Percentiles rank a stretch among this genome's conserved stretches.
Evolutionary conservation across 768 basidiomycete genomes (phyloP).

Genomic region (Mycena chlorophos): DNA sequence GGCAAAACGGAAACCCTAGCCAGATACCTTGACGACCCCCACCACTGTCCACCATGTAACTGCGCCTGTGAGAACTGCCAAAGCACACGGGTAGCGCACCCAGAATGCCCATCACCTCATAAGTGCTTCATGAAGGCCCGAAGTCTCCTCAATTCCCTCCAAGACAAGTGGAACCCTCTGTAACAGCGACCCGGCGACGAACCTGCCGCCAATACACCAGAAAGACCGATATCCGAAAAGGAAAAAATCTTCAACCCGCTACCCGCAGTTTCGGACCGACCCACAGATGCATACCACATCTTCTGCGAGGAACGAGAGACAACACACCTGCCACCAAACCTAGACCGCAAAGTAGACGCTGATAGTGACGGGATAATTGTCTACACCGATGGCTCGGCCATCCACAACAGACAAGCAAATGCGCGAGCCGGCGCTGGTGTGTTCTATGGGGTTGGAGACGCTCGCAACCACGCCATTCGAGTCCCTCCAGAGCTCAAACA

Average conservation of each 20-base stretch:
- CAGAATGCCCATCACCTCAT: neutral
- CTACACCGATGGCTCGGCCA: slow-evolving; percentile 19
- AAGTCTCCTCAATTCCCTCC: neutral
- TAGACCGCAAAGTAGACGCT: neutral
- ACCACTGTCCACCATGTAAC: neutral
- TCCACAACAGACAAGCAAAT: slow-evolving; percentile 6
- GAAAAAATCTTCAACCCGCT: neutral
- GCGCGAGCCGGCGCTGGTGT: slow-evolving; percentile 24
- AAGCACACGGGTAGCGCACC: neutral
- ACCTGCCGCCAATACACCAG: neutral
- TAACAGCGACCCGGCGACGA: neutral
- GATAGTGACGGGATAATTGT: neutral
- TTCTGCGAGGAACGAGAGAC: neutral
- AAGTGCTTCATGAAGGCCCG: neutral
- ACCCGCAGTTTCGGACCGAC: neutral
- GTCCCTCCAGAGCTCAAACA: slow-evolving; percentile 9
- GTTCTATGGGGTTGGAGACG: slow-evolving; percentile 12
- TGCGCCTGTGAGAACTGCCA: neutral
- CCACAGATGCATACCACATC: neutral
- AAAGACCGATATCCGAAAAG: neutral
- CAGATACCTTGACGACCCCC: neutral
- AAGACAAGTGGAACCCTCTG: neutral
- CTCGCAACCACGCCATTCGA: slow-evolving; percentile 10
- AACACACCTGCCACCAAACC: neutral
- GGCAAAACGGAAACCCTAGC: slow-evolving; percentile 1